These are phyloP conservation scores for Sporodiniella umbellata DNA, from an alignment of 371 early-diverging fungal genomes.

Conservation along the genomic window DNA sequence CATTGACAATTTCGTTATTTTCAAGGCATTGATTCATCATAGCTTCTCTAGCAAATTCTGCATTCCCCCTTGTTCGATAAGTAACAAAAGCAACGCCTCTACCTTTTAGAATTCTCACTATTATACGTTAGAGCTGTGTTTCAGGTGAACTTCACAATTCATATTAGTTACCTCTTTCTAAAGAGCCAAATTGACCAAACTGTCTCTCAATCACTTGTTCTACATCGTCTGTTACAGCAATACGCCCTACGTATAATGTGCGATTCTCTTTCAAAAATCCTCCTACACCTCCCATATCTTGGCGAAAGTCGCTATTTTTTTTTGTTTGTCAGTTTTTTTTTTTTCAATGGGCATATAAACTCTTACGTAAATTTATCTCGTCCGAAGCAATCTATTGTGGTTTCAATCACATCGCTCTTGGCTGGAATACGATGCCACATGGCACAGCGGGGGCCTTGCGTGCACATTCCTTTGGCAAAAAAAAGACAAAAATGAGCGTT, in stretches of 20 bases:
- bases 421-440: conserved; percentile 79
- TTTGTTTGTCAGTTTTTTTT: background rate
- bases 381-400: conserved; percentile 80
- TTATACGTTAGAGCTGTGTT: background rate
- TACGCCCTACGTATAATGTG: conserved; percentile 80
- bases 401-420: conserved; percentile 60
- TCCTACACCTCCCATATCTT: conserved; percentile 89
- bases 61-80: conserved; percentile 64
- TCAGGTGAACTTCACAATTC: too few species aligned
- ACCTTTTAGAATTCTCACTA: conserved; percentile 55
- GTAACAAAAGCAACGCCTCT: conserved; percentile 83
- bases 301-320: conserved; percentile 60
- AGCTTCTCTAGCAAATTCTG: conserved; percentile 90
- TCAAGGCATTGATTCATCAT: conserved; percentile 85
- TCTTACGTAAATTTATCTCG: conserved; percentile 63
- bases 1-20: conserved; percentile 53
- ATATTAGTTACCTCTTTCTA: conserved; percentile 58
- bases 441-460: conserved; percentile 62
- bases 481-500: conserved; percentile 75
- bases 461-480: conserved; percentile 85
- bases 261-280: conserved; percentile 72
- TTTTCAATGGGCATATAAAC: background rate
- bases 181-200: conserved; percentile 78
- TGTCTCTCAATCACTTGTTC: conserved; percentile 63
- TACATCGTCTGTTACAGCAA: conserved; percentile 56